A percentile compares a stretch with the other conserved stretches of the same genome.
phyloP scores from a whole-genome alignment of 371 early-diverging fungal genomes.

The Funneliformis caledonium region DNA sequence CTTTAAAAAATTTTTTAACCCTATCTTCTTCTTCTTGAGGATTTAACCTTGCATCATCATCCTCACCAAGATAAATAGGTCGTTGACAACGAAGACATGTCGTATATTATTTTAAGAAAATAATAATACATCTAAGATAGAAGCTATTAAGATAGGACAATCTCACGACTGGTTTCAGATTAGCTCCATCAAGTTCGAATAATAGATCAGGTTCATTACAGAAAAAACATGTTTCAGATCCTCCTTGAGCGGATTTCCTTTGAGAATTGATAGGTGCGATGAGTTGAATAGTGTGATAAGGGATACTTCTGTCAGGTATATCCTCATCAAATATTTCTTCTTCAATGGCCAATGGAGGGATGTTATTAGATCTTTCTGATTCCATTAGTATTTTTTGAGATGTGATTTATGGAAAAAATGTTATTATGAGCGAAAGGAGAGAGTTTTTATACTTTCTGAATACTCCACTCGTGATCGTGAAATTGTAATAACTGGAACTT shows the following conservation, averaged over 20 bases:
- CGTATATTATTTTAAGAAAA: no score
- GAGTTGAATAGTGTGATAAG: not conserved
- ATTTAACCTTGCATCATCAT: slow-evolving; percentile 9
- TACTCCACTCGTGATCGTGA: no score
- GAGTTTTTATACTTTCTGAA: no score
- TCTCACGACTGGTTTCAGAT: no score
- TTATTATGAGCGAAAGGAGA: not conserved
- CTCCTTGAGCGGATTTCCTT: not conserved
- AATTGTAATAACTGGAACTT: no score
- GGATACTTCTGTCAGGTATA: not conserved
- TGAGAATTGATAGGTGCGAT: not conserved
- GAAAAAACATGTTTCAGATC: not conserved
- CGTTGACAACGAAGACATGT: not conserved
- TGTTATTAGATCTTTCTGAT: not conserved
- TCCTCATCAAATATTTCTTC: slow-evolving; percentile 12
- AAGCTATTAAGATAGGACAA: no score
- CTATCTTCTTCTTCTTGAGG: slow-evolving; percentile 2
- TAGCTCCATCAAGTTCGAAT: no score
- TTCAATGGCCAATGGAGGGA: not conserved
- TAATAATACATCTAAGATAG: no score
- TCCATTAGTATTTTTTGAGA: slow-evolving; percentile 12
- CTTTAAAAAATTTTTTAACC: slow-evolving; percentile 25
- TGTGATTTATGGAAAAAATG: not conserved
- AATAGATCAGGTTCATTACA: not conserved
- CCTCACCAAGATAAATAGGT: not conserved